These are phyloP conservation scores for Gossypium trilobum DNA, from an alignment of 441 rosid genomes.

Conservation along the genomic window DNA sequence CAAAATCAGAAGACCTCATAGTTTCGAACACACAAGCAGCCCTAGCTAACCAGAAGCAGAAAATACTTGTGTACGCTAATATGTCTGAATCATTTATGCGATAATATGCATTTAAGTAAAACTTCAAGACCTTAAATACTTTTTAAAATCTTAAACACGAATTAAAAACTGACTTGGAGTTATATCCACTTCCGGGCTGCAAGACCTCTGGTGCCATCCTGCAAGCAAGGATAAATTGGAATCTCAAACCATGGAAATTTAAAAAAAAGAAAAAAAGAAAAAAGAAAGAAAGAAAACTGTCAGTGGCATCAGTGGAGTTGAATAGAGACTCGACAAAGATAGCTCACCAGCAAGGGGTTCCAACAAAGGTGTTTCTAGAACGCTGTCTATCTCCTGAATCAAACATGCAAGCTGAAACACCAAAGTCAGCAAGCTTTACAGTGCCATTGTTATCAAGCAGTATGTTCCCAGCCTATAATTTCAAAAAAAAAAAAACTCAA, in stretches of 20 bases:
- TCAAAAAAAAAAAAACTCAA: slow-evolving; percentile 12
- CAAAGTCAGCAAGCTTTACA: slow-evolving; percentile 96
- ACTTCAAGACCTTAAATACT: not conserved
- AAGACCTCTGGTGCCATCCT: slow-evolving; percentile 99
- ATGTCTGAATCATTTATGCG: not conserved
- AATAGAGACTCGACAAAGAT: slow-evolving; percentile 2
- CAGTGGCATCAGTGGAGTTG: slow-evolving; percentile 1
- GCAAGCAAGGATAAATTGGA: slow-evolving; percentile 22
- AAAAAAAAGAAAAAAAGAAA: not conserved
- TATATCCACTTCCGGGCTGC: slow-evolving; percentile 96
- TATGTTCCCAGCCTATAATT: slow-evolving; percentile 86
- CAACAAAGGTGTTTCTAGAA: slow-evolving; percentile 93
- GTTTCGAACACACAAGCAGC: not conserved
- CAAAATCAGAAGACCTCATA: not conserved
- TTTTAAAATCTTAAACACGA: not conserved
- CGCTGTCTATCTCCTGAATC: slow-evolving; percentile 95
- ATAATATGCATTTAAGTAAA: not conserved
- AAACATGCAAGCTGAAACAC: slow-evolving; percentile 99
- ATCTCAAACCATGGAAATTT: not conserved
- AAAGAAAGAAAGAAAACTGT: not conserved
- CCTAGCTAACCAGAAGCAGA: not conserved
- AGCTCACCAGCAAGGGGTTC: slow-evolving; percentile 97
- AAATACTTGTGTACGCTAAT: not conserved
- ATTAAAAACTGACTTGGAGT: slow-evolving; percentile 73
- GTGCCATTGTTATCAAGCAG: slow-evolving; percentile 70